Base-by-base conservation (phyloP, 2,329 filamentous ascomycete species). In the Fusarium luffae region DNA sequence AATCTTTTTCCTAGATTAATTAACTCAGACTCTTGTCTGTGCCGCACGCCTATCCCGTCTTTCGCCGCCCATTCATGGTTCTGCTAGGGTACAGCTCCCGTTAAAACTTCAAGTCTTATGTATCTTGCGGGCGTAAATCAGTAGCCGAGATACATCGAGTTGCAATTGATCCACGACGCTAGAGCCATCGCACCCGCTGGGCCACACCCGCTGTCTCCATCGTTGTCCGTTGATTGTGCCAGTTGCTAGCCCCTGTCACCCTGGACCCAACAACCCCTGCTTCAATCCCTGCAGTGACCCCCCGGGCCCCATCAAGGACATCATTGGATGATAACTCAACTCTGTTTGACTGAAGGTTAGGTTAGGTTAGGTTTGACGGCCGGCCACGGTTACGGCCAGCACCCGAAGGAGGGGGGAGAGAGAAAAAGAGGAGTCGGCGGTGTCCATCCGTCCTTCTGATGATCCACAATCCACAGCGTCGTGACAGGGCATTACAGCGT, bases 381-480 rank as follows among this genome's bases (percentile, higher is more conserved):
- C 28, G 28, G 44, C 44, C 44, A 48, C 28, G 28, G 46, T 32
- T 32, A 47, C 64, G 47, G 66, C 66, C 63, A 64, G 63, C 58
- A 68, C 63, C 66, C 66, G 66, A 69, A 54, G 46, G 42, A 55
- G 30, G 47, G 46, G 27, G 43, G 8, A 13, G 28, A 30, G 28
- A 30, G 27, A 14, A 27, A 13, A n/a, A 25, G 18, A 11, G n/a
- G 32, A 63, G 66, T 47, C 62, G 62, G 62, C 57, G 62, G 62
- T 62, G 67, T 56, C 66, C 52, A 62, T 68, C 67, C 52, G 66
- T 68, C 49, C 49, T 34, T 56, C 51, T 68, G 67, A 68, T 68
- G 67, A 70, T 68, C 68, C 68, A 69, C 60, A 54, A 70, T 68
- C 68, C 68, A 69, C 60, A 54, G 64, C 32, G 68, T 52, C 56